Conservation (phyloP, 768 basidiomycete species). For the Amanita phalloides region DNA sequence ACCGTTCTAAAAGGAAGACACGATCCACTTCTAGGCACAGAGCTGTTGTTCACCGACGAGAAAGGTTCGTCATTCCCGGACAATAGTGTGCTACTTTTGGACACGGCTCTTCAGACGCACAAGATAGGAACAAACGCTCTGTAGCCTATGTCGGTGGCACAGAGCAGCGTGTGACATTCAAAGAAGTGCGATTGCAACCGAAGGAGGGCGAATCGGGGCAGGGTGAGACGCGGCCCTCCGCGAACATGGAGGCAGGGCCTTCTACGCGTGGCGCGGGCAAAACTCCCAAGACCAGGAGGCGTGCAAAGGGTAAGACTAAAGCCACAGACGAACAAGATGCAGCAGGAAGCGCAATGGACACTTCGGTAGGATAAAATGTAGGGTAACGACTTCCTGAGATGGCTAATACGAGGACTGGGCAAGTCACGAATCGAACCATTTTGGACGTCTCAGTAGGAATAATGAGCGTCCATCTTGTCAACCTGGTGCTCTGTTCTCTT, state of each 20-base stretch:
- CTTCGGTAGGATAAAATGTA: neutral
- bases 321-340: constrained; percentile 1
- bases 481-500: too few relatives aligned
- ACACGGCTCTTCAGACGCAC: constrained; percentile 19
- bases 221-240: neutral
- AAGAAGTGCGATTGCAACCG: constrained; percentile 49
- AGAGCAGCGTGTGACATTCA: constrained; percentile 62
- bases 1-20: constrained; percentile 65
- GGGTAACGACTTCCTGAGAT: too few relatives aligned
- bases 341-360: constrained; percentile 3
- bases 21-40: constrained; percentile 54
- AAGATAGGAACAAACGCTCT: constrained; percentile 32
- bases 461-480: too few relatives aligned
- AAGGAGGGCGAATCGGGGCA: constrained; percentile 13
- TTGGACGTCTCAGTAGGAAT: too few relatives aligned
- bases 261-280: neutral
- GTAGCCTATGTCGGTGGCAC: constrained; percentile 50
- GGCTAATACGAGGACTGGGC: too few relatives aligned
- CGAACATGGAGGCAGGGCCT: too few relatives aligned
- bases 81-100: neutral
- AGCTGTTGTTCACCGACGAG: constrained; percentile 63
- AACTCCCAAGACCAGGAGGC: neutral
- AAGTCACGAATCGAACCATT: too few relatives aligned
- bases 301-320: constrained; percentile 9
- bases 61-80: constrained; percentile 30